A percentile compares a stretch with the other conserved stretches of the same genome.
These are phyloP conservation scores for Rehmannia glutinosa DNA, from an alignment of 257 asterid genomes.

Conservation along the genomic window DNA sequence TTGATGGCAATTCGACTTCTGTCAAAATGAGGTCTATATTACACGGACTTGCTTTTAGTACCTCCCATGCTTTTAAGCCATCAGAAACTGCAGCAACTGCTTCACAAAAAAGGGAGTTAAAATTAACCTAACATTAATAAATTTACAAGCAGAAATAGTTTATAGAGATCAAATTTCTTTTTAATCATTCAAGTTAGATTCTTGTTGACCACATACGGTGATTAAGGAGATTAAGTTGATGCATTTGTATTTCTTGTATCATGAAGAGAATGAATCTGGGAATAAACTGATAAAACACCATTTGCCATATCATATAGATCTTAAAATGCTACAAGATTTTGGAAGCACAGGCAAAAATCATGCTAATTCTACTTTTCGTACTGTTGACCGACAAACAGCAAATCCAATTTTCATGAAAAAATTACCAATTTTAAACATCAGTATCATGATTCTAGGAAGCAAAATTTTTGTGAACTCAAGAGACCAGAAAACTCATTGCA, in stretches of 20 bases:
- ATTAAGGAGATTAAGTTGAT: too few relatives aligned
- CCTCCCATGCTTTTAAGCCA: conserved; percentile 97
- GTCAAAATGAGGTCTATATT: conserved; percentile 82
- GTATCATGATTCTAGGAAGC: neutral
- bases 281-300: too few relatives aligned
- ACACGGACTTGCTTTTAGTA: conserved; percentile 57
- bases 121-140: too few relatives aligned
- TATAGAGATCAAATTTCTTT: neutral
- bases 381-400: too few relatives aligned
- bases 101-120: neutral
- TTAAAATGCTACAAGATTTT: too few relatives aligned
- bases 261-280: too few relatives aligned
- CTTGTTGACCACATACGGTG: too few relatives aligned
- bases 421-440: neutral
- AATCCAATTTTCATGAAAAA: too few relatives aligned
- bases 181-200: neutral
- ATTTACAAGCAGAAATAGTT: neutral
- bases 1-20: conserved; percentile 90
- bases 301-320: too few relatives aligned
- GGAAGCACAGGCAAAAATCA: neutral
- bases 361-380: too few relatives aligned
- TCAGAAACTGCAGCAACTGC: conserved; percentile 91
- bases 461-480: too few relatives aligned
- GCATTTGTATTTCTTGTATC: too few relatives aligned
- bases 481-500: neutral